Base-by-base conservation (phyloP, 805 yeast species). In the Spencermartinsiella europaea region DNA sequence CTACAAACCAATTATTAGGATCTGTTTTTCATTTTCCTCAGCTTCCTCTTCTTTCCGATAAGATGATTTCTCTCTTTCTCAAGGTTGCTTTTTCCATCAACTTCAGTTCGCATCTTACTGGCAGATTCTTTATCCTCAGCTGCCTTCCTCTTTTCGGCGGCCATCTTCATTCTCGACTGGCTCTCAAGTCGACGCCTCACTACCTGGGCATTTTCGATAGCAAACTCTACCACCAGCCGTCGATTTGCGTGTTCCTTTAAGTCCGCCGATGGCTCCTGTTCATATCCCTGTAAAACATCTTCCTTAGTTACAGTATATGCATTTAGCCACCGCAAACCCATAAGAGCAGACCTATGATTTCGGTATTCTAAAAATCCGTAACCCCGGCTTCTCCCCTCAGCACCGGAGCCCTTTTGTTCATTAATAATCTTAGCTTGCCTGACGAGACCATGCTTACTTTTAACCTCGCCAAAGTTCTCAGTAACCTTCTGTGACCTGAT, bases 241-340 rank as follows among this genome's bases (percentile, higher is more conserved):
- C 96, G 80, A 61, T 77, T 78, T 46, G 74, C 71, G 34, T 72
- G 57, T 20, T 70, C 66, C 4, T 46, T 38, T 17, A 55, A 35
- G 34, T 54, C 58, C 3, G 50, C 42, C 16, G 45, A 40, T 31
- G 52, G 55, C 21, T 51, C 58, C 10, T 50, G 59, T 8, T 46
- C 49, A 34, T 47, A 42, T 3, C 63, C 67, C 3, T 43, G 63
- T 1, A 55, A 52, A 35, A 88, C 76, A 65, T 90, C 97, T 7
- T 74, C 79, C 28, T 65, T 66, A 0, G 86, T 69, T 4, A 93
- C 95, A 60, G 79, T 83, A 62, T 91, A 96, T 5, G 95, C 96
- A 65, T 93, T 93, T 64, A 93, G 74, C 96, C 96, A 93, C 72
- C 99, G 80, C 47, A 93, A 76, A 1, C 95, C 97, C 97, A 89